Percentiles rank a stretch among this genome's conserved stretches.
Evolutionary conservation across 202 grass and related monocot genomes (phyloP).

Genomic region (Cymbopogon flexuosus): DNA sequence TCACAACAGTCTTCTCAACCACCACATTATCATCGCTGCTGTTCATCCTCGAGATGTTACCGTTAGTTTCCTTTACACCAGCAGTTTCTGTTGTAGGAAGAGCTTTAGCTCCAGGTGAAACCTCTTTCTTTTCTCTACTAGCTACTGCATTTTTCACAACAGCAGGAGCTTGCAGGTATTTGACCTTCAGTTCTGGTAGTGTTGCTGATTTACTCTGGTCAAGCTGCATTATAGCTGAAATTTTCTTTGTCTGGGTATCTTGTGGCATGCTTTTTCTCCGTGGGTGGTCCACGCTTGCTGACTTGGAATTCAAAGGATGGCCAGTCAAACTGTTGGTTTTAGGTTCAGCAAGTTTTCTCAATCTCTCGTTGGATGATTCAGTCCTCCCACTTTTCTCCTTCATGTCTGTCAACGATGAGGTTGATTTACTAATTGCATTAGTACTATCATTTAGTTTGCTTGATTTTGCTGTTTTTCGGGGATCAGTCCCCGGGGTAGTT

Average conservation of each 20-base stretch:
- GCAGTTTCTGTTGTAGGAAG: constrained; percentile 27
- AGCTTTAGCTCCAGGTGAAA: constrained; percentile 27
- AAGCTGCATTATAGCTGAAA: constrained; percentile 84
- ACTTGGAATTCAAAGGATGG: constrained; percentile 33
- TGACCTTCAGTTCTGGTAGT: constrained; percentile 75
- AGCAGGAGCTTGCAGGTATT: constrained; percentile 38
- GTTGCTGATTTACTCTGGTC: constrained; percentile 87
- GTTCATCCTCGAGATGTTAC: constrained; percentile 31
- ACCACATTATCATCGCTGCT: constrained; percentile 46
- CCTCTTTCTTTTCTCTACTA: constrained; percentile 39
- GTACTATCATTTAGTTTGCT: constrained; percentile 35
- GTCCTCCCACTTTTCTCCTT: constrained; percentile 51
- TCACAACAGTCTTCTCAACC: constrained; percentile 82
- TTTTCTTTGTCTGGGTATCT: constrained; percentile 60
- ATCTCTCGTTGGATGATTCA: constrained; percentile 36
- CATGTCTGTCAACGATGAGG: constrained; percentile 54
- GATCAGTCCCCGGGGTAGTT: constrained; percentile 48
- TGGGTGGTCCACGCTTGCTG: constrained; percentile 6
- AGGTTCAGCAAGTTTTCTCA: constrained; percentile 59
- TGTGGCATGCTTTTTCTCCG: constrained; percentile 46
- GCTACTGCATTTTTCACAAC: constrained; percentile 21
- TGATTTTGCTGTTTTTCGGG: constrained; percentile 34
- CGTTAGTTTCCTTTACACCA: constrained; percentile 28
- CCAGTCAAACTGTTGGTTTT: constrained; percentile 57
- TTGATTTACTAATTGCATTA: constrained; percentile 62